These are phyloP conservation scores for Boletus nobilissimus DNA, from an alignment of 1,284 basidiomycete species.

Conservation along the genomic window DNA sequence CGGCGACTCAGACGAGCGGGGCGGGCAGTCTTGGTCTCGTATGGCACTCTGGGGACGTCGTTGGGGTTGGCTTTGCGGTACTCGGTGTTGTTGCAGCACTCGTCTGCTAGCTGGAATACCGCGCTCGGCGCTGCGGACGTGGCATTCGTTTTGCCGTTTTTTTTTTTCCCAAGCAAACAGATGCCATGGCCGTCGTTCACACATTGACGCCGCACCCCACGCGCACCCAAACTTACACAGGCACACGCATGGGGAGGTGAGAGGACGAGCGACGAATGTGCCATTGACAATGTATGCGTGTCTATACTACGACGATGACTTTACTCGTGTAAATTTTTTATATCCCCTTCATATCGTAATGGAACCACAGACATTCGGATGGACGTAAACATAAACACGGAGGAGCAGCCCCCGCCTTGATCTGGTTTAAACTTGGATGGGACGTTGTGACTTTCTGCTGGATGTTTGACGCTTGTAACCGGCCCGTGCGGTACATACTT, in stretches of 20 bases:
- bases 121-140: background rate
- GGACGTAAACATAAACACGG: background rate
- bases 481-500: too few species aligned
- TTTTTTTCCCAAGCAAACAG: background rate
- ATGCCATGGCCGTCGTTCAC: background rate
- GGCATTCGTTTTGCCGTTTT: background rate
- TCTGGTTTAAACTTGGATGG: background rate
- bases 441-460: background rate
- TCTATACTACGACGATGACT: background rate
- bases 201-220: background rate
- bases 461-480: background rate
- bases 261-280: background rate
- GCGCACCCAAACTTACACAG: background rate
- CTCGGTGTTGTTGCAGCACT: constrained; percentile 22
- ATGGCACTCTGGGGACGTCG: background rate
- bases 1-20: constrained; percentile 9
- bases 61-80: background rate
- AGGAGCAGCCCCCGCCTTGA: too few species aligned
- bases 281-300: background rate
- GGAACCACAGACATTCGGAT: background rate
- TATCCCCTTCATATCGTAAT: background rate
- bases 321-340: background rate
- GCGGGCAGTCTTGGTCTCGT: constrained; percentile 14
- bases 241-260: background rate
- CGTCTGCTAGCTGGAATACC: background rate